phyloP scores from a whole-genome alignment of 164 flowering plant species.

The Taxillus chinensis region DNA sequence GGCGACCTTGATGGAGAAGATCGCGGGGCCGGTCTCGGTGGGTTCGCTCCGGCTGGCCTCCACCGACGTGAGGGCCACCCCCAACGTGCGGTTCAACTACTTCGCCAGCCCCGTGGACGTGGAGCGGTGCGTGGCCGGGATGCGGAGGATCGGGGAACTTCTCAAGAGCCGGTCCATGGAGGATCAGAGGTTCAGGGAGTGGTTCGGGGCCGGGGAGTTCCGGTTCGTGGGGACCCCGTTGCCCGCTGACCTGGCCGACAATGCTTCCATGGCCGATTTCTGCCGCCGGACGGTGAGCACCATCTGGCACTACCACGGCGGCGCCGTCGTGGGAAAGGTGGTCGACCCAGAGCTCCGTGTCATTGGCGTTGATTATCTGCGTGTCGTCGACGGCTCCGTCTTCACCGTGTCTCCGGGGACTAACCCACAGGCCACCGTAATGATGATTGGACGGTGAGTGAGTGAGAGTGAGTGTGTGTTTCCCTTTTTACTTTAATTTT shows the following conservation, averaged over 20 bases:
- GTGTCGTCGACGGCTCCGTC: constrained; percentile 78
- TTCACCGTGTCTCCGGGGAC: constrained; percentile 77
- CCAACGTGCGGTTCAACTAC: constrained; percentile 75
- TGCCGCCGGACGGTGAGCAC: constrained; percentile 74
- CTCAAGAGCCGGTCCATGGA: constrained; percentile 48
- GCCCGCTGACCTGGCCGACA: constrained; percentile 34
- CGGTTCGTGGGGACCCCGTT: constrained; percentile 53
- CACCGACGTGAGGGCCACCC: constrained; percentile 54
- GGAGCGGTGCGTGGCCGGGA: constrained; percentile 52
- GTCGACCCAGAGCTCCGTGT: constrained; percentile 49
- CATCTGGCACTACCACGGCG: constrained; percentile 96
- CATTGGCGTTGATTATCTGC: constrained; percentile 44
- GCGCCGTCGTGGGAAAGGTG: constrained; percentile 72
- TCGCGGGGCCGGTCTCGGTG: constrained; percentile 45
- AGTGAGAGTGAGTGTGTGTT: constrained; percentile 1
- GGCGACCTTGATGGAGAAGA: constrained; percentile 75
- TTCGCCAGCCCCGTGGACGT: constrained; percentile 49
- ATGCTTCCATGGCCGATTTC: constrained; percentile 45
- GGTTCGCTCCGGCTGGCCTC: constrained; percentile 66
- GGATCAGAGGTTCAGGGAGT: constrained; percentile 39
- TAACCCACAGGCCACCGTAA: constrained; percentile 82
- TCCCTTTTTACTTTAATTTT: not conserved
- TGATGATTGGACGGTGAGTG: constrained; percentile 83
- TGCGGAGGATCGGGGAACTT: constrained; percentile 45
- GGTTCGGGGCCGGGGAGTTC: constrained; percentile 42